phyloP scores from a whole-genome alignment of 208 protist species.

The Porcisia hertigi region DNA sequence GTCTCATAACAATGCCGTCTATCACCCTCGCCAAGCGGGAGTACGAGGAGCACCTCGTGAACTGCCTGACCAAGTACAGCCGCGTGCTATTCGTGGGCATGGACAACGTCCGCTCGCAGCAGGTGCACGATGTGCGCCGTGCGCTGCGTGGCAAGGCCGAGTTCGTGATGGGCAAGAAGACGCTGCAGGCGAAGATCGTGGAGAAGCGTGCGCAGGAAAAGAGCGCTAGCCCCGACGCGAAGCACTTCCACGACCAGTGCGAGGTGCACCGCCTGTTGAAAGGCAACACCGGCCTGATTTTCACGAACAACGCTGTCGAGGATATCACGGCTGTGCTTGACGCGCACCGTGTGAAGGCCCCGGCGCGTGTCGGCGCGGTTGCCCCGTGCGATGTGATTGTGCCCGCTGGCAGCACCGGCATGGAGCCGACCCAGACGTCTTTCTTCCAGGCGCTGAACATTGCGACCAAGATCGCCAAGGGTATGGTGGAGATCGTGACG shows the following conservation, averaged over 20 bases:
- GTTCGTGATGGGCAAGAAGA: constrained; percentile 99
- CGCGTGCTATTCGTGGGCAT: constrained; percentile 95
- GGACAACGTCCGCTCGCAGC: constrained; percentile 97
- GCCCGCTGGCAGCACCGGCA: constrained; percentile 95
- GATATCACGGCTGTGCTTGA: constrained; percentile 88
- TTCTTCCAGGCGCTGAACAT: constrained; percentile 99
- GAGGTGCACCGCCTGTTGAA: constrained; percentile 74
- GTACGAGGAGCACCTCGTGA: constrained; percentile 93
- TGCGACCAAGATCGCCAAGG: constrained; percentile 98
- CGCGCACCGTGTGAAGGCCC: constrained; percentile 91
- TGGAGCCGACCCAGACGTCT: constrained; percentile 97
- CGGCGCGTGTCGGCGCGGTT: constrained; percentile 97
- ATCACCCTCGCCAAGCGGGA: constrained; percentile 75
- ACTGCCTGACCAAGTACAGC: constrained; percentile 94
- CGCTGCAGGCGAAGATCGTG: constrained; percentile 96
- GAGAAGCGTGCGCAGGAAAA: constrained; percentile 62
- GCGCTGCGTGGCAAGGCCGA: constrained; percentile 95
- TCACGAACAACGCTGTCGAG: constrained; percentile 96
- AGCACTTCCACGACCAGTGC: constrained; percentile 66
- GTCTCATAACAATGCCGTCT: constrained; percentile 36
- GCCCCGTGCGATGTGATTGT: constrained; percentile 97
- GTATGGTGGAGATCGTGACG: constrained; percentile 98
- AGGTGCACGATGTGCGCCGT: constrained; percentile 96
- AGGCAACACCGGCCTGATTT: constrained; percentile 98
- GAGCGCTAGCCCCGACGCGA: constrained; percentile 50